Percentiles rank a stretch among this genome's conserved stretches.
Conservation (phyloP, 345 rosid genomes). For the Nephelium lappaceum region DNA sequence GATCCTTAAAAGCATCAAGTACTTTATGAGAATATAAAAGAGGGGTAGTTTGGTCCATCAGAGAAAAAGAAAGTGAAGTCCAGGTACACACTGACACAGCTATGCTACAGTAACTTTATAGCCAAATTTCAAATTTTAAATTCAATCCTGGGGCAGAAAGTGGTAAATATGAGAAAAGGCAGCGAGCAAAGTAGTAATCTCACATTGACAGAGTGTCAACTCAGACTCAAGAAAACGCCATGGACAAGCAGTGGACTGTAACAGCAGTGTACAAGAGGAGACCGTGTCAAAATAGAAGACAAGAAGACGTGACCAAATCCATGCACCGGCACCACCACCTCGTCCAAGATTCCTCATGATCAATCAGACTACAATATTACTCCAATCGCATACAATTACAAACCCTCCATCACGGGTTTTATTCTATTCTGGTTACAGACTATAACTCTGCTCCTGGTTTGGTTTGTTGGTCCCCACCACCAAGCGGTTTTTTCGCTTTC, state of each 20-base stretch:
- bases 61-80: neutral
- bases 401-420: neutral
- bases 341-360: neutral
- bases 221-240: neutral
- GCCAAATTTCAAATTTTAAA: conserved; percentile 16
- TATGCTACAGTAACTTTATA: neutral
- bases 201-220: neutral
- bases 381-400: neutral
- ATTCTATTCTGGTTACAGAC: neutral
- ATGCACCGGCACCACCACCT: no score
- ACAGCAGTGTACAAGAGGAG: no score
- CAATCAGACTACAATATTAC: neutral
- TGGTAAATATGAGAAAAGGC: neutral
- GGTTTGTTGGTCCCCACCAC: neutral
- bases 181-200: neutral
- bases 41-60: conserved; percentile 15
- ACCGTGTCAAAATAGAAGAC: neutral
- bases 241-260: no score
- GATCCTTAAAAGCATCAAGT: neutral
- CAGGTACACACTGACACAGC: neutral
- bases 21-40: neutral
- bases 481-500: neutral
- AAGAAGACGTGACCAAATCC: neutral
- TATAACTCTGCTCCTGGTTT: neutral
- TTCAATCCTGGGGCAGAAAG: no score